Conservation (phyloP, 768 basidiomycete genomes). For the Russula vinacea region DNA sequence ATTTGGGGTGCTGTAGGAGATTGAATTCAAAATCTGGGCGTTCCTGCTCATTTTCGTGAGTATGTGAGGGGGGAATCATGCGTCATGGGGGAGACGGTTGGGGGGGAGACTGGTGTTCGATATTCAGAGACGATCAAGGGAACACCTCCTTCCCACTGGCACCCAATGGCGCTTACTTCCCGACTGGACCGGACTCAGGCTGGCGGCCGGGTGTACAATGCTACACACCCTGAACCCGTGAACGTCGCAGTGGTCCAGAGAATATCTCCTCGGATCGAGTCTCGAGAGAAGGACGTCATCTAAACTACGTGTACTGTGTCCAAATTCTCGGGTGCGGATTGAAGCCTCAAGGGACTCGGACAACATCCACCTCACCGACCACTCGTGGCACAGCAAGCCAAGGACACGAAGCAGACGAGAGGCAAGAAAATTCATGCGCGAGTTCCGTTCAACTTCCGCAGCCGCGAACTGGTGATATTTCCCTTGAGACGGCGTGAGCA, state of each 20-base stretch:
- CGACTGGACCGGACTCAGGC: background rate
- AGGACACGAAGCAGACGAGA: conserved; percentile 3
- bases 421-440: background rate
- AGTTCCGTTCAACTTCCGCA: background rate
- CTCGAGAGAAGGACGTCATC: background rate
- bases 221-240: background rate
- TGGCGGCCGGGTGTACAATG: background rate
- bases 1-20: background rate
- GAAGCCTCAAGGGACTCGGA: background rate
- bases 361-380: conserved; percentile 3
- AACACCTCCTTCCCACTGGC: background rate
- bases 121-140: background rate
- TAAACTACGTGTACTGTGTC: background rate
- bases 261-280: background rate
- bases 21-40: background rate
- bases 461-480: background rate
- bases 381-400: conserved; percentile 4
- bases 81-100: no score
- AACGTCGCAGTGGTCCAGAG: background rate
- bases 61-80: background rate
- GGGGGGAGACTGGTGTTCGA: background rate
- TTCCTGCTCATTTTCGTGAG: background rate
- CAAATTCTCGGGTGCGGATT: background rate
- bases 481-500: background rate
- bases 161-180: background rate